Evolutionary conservation across 192 early-diverging fungal species (phyloP), one percentile per base, ranked within the genome.

Genomic region (Coemansia sp.): DNA sequence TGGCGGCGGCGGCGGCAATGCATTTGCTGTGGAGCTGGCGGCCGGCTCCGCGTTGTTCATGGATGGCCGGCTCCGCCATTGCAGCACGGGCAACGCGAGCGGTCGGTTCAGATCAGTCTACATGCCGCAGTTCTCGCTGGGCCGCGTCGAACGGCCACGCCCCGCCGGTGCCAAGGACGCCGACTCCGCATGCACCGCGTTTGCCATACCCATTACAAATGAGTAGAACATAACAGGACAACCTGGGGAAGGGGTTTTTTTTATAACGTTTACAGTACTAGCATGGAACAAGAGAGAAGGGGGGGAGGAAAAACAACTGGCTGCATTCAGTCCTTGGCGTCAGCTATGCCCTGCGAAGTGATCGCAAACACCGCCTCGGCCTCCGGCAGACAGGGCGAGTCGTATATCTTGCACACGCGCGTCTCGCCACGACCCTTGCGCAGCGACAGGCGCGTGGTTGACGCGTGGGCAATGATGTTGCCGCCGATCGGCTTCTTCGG

Each of bases 391-490:
- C 91, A 95, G 5, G 97, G 97, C 5, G 94, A 96, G 74, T 99
- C 97, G 78, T 98, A 99, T 40, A 99, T 87, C 77, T 99, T 99
- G 86, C 95, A 97, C 39, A 96, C 89, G 32, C 96, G 89, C 43
- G 86, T 95, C 67, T 97, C 95, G 16, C 89, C 94, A 8, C 92
- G 83, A 16, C 92, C 97, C 75, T 99, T 99, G 64, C 93, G 88
- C 49, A 99, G 83, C 68, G 88, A 99, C 44, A 99, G 76, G 59
- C 96, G 86, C 14, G 97, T 99, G 10, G 95, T 97, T 44, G 95
- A 97, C n/a, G 97, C 86, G 63, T 99, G 97, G 0, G 97, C 96
- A 75, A 98, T 96, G 44, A 99, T 97, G 79, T 99, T 95, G 65
- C 97, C 97, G 55, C 97, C 97, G 65, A 96, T 95, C 4, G 97